A percentile compares a stretch with the other conserved stretches of the same genome.
Evolutionary conservation across 2,329 filamentous ascomycete species (phyloP).

Genomic region (Microsporum audouinii): DNA sequence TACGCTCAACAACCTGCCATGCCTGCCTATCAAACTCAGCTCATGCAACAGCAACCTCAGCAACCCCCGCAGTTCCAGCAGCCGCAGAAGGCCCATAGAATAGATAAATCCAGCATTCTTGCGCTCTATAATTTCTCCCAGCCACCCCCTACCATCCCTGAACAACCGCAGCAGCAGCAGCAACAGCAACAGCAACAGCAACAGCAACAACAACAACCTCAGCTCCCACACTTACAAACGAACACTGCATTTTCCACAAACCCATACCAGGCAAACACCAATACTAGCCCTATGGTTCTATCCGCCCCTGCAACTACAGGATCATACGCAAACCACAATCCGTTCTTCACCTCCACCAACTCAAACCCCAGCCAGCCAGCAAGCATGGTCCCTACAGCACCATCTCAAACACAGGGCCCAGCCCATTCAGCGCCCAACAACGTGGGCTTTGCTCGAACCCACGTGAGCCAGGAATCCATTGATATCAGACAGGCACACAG

Average conservation of each 20-base stretch:
- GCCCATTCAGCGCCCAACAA: neutral
- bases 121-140: conserved; percentile 37
- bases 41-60: conserved; percentile 13
- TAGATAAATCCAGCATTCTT: conserved; percentile 39
- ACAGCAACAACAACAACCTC: conserved; percentile 18
- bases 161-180: conserved; percentile 23
- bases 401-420: neutral
- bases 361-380: conserved; percentile 13
- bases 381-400: neutral
- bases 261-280: neutral
- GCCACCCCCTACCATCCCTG: conserved; percentile 25
- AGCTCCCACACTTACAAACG: conserved; percentile 14
- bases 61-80: conserved; percentile 13
- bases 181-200: conserved; percentile 16
- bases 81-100: conserved; percentile 18
- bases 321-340: conserved; percentile 15
- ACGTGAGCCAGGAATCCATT: conserved; percentile 40
- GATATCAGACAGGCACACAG: conserved; percentile 37
- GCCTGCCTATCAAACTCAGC: conserved; percentile 7
- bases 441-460: conserved; percentile 16
- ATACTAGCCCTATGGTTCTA: conserved; percentile 4
- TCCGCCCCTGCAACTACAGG: conserved; percentile 15
- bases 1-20: conserved; percentile 20
- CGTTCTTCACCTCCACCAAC: conserved; percentile 21
- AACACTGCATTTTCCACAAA: conserved; percentile 1